Conservation (phyloP, 352 stramenopile genomes). For the Phytophthora cajani region DNA sequence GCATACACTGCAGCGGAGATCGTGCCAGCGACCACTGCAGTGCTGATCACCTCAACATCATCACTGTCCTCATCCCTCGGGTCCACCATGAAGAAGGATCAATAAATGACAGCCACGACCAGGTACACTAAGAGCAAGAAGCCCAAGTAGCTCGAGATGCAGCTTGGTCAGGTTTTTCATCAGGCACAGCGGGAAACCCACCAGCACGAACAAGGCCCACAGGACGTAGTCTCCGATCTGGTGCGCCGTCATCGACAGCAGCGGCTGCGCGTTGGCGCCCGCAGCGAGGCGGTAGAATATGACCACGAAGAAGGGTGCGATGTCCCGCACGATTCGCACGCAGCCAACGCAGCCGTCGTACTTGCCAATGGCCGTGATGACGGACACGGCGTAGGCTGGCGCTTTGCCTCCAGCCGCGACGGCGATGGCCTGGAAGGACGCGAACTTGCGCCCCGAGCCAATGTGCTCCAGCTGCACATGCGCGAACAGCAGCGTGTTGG, state of each 20-base stretch:
- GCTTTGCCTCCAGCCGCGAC: constrained; percentile 53
- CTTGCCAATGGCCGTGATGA: constrained; percentile 72
- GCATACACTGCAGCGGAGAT: constrained; percentile 23
- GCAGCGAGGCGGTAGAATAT: constrained; percentile 34
- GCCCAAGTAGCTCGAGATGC: constrained; percentile 74
- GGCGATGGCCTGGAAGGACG: constrained; percentile 73
- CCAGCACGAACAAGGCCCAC: constrained; percentile 52
- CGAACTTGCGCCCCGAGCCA: constrained; percentile 56
- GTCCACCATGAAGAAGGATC: constrained; percentile 45
- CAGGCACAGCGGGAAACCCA: constrained; percentile 74
- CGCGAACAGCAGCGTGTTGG: constrained; percentile 61
- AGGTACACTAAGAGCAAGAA: constrained; percentile 76
- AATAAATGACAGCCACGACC: constrained; percentile 61
- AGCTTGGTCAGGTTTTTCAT: constrained; percentile 76
- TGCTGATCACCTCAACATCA: constrained; percentile 12
- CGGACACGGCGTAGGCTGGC: constrained; percentile 67
- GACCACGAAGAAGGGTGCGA: constrained; percentile 65
- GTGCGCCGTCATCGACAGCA: not conserved
- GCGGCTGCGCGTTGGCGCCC: constrained; percentile 12
- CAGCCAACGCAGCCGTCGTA: constrained; percentile 77
- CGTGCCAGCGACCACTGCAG: constrained; percentile 1
- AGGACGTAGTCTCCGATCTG: too few relatives aligned
- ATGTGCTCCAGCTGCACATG: constrained; percentile 61
- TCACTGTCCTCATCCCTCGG: constrained; percentile 9
- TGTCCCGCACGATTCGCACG: constrained; percentile 73